Conservation (phyloP, 164 flowering plant genomes). For the Vitis labrusca region DNA sequence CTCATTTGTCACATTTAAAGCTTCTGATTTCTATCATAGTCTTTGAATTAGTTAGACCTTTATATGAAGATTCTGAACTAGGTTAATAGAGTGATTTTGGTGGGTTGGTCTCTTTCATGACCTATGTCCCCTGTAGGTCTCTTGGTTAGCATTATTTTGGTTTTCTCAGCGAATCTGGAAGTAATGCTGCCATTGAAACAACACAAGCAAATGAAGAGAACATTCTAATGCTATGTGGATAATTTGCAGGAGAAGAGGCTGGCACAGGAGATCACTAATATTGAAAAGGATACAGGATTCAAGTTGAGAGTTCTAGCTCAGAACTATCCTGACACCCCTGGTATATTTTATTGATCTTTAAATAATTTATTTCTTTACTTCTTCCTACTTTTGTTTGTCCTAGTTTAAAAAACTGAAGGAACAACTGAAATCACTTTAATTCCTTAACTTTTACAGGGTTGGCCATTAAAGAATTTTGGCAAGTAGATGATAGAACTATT, state of each 20-base stretch:
- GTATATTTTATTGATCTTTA: slow-evolving; percentile 23
- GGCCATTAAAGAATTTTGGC: slow-evolving; percentile 91
- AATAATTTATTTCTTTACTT: not conserved
- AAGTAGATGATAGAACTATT: slow-evolving; percentile 92
- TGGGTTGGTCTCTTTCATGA: no score
- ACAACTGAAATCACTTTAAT: not conserved
- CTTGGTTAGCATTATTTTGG: not conserved
- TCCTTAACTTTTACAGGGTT: slow-evolving; percentile 52
- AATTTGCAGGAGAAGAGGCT: slow-evolving; percentile 72
- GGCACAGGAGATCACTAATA: slow-evolving; percentile 60
- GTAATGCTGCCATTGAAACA: not conserved
- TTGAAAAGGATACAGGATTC: slow-evolving; percentile 90
- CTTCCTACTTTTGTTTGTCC: not conserved
- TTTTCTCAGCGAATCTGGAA: not conserved
- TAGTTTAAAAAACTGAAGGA: not conserved
- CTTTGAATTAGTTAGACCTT: no score
- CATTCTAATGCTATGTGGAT: slow-evolving; percentile 5
- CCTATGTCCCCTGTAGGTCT: no score
- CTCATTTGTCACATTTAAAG: no score
- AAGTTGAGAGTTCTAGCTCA: slow-evolving; percentile 92
- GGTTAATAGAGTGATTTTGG: no score
- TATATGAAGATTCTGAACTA: no score
- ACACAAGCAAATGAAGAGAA: not conserved
- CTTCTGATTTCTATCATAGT: no score
- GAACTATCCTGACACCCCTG: slow-evolving; percentile 98